phyloP scores from a whole-genome alignment of 306 rosid genomes.

The Rosa lucieae region DNA sequence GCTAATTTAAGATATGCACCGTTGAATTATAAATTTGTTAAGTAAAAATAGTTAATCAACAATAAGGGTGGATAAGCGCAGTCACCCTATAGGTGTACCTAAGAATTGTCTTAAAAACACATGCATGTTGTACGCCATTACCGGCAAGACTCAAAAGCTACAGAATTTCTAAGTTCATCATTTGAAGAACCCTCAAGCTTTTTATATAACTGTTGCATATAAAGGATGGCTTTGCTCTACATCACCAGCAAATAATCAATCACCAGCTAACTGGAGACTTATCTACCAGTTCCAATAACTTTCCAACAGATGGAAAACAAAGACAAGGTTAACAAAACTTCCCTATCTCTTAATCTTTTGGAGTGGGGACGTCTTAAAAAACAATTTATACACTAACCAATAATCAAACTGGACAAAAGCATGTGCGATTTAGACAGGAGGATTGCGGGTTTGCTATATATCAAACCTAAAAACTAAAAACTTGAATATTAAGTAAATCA shows the following conservation, averaged over 20 bases:
- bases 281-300: not conserved
- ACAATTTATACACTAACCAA: not conserved
- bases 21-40: too few relatives aligned
- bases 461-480: not conserved
- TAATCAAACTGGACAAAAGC: constrained; percentile 5
- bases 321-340: not conserved
- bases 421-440: constrained; percentile 17
- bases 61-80: too few relatives aligned
- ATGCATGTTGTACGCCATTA: too few relatives aligned
- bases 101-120: too few relatives aligned
- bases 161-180: too few relatives aligned
- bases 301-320: not conserved
- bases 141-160: too few relatives aligned
- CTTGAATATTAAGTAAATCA: constrained; percentile 3
- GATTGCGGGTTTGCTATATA: not conserved
- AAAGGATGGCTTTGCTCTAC: too few relatives aligned
- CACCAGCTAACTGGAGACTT: not conserved
- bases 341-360: not conserved
- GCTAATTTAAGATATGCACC: too few relatives aligned
- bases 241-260: too few relatives aligned
- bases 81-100: too few relatives aligned
- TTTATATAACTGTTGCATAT: too few relatives aligned
- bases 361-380: not conserved
- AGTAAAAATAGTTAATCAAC: too few relatives aligned
- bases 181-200: not conserved